phyloP scores from a whole-genome alignment of 2,329 filamentous ascomycete species.

The Lasiodiplodia gonubiensis region DNA sequence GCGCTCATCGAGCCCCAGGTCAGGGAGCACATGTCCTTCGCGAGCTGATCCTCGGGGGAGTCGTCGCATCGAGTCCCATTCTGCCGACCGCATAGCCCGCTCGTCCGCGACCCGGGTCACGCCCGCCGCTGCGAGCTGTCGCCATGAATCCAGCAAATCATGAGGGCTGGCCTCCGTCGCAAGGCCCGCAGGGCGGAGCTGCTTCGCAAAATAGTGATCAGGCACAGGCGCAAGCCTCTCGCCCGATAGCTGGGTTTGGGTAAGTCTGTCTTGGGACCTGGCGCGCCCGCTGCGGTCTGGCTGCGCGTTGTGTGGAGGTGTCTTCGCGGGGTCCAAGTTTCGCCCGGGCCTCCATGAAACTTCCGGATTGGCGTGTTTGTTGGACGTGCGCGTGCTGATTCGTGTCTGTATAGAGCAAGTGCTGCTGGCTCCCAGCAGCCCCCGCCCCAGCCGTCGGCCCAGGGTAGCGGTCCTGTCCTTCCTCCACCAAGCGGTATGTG shows the following conservation, averaged over 20 bases:
- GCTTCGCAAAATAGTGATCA: constrained; percentile 51
- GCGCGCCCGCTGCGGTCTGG: not conserved
- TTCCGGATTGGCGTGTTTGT: not conserved
- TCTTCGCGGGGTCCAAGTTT: not conserved
- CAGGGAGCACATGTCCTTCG: constrained; percentile 24
- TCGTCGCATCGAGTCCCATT: constrained; percentile 16
- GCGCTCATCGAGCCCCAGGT: constrained; percentile 9
- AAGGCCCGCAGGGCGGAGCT: constrained; percentile 55
- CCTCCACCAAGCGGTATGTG: constrained; percentile 48
- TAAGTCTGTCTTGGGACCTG: constrained; percentile 29
- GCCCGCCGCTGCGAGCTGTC: constrained; percentile 9
- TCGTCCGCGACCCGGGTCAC: not conserved
- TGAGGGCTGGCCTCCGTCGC: constrained; percentile 51
- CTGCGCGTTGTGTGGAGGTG: constrained; percentile 5
- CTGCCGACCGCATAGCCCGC: not conserved
- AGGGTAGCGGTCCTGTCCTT: constrained; percentile 45
- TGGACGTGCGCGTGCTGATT: constrained; percentile 12
- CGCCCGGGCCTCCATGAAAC: not conserved
- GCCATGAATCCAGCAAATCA: constrained; percentile 49
- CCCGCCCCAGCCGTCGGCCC: constrained; percentile 44
- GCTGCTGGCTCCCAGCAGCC: constrained; percentile 39
- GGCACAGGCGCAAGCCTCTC: constrained; percentile 40
- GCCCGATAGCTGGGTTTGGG: constrained; percentile 45
- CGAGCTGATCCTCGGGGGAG: constrained; percentile 12
- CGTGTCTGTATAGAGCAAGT: constrained; percentile 36